Evolutionary conservation across 495 filamentous ascomycete species (phyloP), one percentile per base, ranked within the genome.

Genomic region (Gamarada debralockiae): DNA sequence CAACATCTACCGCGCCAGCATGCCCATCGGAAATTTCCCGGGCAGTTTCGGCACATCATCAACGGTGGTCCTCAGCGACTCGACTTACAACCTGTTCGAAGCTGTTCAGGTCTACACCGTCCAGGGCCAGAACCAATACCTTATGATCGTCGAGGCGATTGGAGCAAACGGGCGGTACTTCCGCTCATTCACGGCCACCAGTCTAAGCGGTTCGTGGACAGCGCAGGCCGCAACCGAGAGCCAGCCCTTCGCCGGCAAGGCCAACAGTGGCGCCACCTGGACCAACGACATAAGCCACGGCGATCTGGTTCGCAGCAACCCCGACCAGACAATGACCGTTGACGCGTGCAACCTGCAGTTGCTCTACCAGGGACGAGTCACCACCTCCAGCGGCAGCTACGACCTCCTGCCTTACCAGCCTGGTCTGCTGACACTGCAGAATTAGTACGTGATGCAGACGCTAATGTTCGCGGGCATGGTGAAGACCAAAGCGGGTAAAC

Each of bases 131-230:
- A 71, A 63, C 40, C 15, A 53, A 20, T 81, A 78, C 50, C 72
- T 85, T 5, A 83, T 85, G 79, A 75, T 85, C 33, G 75, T 84
- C 56, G 82, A 85, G 64, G 65, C 75, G 1, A 80, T 81, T 33
- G 80, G 80, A 8, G 18, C 69, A 0, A 56, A 71, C 14, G 81
- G 81, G 0, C 74, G 81, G 3, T 85, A 78, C 53, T 85, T 85
- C 76, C 78, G 81, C 27, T 83, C 80, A 1, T 84, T 76, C 65
- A 83, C 79, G 2, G 70, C 82, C 21, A 67, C 50, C 36, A 74
- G 67, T 38, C 73, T 84, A 0, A 54, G 55, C 45, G 80, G 80
- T 1, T 33, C 64, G 15, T 84, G 81, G 81, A 77, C 75, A 0
- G 49, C 68, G 3, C 74, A 80, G 58, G 75, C 80, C 2, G 61